Evolutionary conservation across 805 yeast species (phyloP).

Genomic region (Nakazawaea wickerhamii): DNA sequence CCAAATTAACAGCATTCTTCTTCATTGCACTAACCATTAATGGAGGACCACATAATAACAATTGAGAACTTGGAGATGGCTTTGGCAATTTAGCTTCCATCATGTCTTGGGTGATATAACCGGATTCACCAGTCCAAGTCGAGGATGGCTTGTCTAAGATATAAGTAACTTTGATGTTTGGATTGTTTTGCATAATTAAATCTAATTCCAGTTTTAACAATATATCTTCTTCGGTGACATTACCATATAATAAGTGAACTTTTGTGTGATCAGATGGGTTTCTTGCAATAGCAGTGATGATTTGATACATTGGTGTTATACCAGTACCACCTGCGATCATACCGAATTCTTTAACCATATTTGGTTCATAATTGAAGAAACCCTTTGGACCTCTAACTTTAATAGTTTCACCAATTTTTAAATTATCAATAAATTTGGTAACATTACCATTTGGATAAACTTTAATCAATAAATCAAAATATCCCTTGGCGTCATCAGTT

Average conservation of each 20-base stretch:
- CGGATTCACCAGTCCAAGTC: constrained; percentile 71
- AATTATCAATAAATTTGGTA: constrained; percentile 64
- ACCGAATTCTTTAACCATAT: constrained; percentile 65
- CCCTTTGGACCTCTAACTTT: constrained; percentile 91
- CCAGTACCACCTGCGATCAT: constrained; percentile 99
- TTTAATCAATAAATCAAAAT: constrained; percentile 81
- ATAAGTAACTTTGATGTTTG: constrained; percentile 64
- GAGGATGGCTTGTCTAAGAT: constrained; percentile 70
- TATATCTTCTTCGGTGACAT: constrained; percentile 74
- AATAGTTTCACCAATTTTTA: constrained; percentile 74
- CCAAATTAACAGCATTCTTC: constrained; percentile 68
- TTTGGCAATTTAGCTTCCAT: constrained; percentile 59
- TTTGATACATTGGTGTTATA: constrained; percentile 93
- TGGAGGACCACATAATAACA: constrained; percentile 91
- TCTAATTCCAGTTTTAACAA: constrained; percentile 78
- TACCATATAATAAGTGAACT: constrained; percentile 74
- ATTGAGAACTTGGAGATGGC: constrained; percentile 54
- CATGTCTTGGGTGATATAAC: constrained; percentile 75
- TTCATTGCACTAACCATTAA: constrained; percentile 85
- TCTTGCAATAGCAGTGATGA: constrained; percentile 71
- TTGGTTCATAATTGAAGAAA: constrained; percentile 73
- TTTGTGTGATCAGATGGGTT: constrained; percentile 78
- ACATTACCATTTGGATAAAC: constrained; percentile 83
- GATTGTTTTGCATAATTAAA: constrained; percentile 47
- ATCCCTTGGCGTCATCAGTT: constrained; percentile 71